Evolutionary conservation across 2,329 filamentous ascomycete genomes (phyloP).

Genomic region (Scytalidium lignicola): DNA sequence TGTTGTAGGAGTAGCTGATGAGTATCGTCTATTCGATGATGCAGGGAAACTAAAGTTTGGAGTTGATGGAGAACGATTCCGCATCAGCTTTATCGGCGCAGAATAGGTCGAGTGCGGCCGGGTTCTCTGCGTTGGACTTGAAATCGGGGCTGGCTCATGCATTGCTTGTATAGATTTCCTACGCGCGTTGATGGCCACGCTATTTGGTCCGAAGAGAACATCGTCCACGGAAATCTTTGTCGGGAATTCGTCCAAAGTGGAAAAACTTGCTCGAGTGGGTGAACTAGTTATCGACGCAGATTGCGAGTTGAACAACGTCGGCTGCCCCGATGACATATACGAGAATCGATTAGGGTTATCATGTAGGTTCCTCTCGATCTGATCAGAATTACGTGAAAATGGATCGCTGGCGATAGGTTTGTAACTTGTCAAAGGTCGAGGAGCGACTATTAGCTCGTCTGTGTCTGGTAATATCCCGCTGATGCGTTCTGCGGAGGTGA

Average conservation of each 20-base stretch:
- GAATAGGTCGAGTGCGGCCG: constrained; percentile 21
- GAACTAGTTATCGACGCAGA: constrained; percentile 54
- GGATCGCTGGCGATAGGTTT: constrained; percentile 53
- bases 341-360: constrained; percentile 54
- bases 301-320: constrained; percentile 54
- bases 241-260: constrained; percentile 20
- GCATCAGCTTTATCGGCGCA: constrained; percentile 5
- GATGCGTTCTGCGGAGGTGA: constrained; percentile 8
- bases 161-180: constrained; percentile 25
- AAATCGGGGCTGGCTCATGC: constrained; percentile 13
- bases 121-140: constrained; percentile 7
- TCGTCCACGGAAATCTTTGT: constrained; percentile 14
- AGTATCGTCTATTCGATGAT: constrained; percentile 20
- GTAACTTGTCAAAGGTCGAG: constrained; percentile 37
- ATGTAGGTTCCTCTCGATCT: constrained; percentile 50
- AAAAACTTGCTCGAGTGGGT: constrained; percentile 48
- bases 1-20: constrained; percentile 8
- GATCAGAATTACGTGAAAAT: constrained; percentile 53
- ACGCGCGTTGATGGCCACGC: constrained; percentile 21
- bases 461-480: neutral
- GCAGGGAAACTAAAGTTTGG: constrained; percentile 27
- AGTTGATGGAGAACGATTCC: constrained; percentile 13
- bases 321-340: constrained; percentile 54
- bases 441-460: neutral
- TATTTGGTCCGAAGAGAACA: constrained; percentile 19